Conservation (phyloP, 345 rosid species). For the Clarkia xantiana region DNA sequence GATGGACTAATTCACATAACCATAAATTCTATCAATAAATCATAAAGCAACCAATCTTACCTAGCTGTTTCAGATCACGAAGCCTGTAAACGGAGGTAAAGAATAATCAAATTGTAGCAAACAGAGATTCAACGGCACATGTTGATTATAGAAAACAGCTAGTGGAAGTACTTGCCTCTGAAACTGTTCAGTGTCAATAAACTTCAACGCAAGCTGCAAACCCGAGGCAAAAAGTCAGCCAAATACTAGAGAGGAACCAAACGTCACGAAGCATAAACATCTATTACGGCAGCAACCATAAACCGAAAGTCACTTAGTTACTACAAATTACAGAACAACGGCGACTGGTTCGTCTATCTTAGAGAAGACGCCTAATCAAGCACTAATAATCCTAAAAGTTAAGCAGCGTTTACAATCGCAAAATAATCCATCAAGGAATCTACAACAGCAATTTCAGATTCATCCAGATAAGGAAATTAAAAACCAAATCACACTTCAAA, state of each 20-base stretch:
- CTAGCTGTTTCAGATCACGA: slow-evolving; percentile 86
- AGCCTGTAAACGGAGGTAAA: slow-evolving; percentile 35
- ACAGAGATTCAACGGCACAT: not conserved
- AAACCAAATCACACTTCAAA: no score
- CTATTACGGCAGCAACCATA: not conserved
- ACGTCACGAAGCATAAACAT: not conserved
- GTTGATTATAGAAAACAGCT: not conserved
- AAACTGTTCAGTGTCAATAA: slow-evolving; percentile 84
- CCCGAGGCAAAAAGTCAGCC: slow-evolving; percentile 5
- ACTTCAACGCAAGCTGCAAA: slow-evolving; percentile 63
- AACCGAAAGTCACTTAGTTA: not conserved
- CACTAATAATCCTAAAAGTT: no score
- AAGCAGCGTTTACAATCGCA: no score
- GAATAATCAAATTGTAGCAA: not conserved
- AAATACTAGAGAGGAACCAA: not conserved
- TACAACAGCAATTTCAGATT: no score
- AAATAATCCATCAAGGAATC: no score
- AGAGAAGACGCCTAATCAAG: no score
- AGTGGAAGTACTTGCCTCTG: slow-evolving; percentile 39
- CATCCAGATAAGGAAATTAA: no score
- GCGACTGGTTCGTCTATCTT: no score
- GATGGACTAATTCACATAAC: no score
- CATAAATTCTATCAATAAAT: not conserved
- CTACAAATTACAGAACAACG: no score
- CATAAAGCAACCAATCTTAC: slow-evolving; percentile 26